Percentiles rank a stretch among this genome's conserved stretches.
Conservation (phyloP, 371 early-diverging fungal species). For the Coemansia sp. region DNA sequence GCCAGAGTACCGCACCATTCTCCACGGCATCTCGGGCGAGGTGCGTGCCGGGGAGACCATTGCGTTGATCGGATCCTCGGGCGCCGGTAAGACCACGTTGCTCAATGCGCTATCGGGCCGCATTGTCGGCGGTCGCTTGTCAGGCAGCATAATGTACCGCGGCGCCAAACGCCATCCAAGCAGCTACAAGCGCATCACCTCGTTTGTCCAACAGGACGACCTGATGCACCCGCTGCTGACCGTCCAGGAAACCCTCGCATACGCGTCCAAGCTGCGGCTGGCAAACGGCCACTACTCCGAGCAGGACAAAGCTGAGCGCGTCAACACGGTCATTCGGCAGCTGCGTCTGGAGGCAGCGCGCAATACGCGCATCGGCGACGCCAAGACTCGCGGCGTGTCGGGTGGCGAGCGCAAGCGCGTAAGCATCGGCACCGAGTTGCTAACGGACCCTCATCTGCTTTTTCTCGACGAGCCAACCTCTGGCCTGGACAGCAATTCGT, state of each 20-base stretch:
- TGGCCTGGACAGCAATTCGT: constrained; percentile 76
- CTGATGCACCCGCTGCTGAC: constrained; percentile 53
- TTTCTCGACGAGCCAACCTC: constrained; percentile 71
- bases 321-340: constrained; percentile 57
- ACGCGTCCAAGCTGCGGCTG: constrained; percentile 72
- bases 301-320: constrained; percentile 60
- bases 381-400: constrained; percentile 66
- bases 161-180: constrained; percentile 57
- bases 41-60: constrained; percentile 56
- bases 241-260: constrained; percentile 56
- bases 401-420: constrained; percentile 85
- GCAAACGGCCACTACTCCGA: constrained; percentile 56
- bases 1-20: constrained; percentile 37
- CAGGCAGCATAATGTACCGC: constrained; percentile 62
- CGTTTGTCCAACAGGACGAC: constrained; percentile 51
- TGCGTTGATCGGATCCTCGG: constrained; percentile 74
- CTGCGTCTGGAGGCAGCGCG: constrained; percentile 64
- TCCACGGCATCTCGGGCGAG: constrained; percentile 52
- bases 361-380: constrained; percentile 68
- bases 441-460: constrained; percentile 59
- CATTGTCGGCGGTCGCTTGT: constrained; percentile 57
- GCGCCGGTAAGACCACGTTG: constrained; percentile 70
- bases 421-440: constrained; percentile 80
- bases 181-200: constrained; percentile 65
- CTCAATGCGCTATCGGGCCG: constrained; percentile 59